phyloP scores from a whole-genome alignment of 83 land plant genomes.

The Picea engelmannii region DNA sequence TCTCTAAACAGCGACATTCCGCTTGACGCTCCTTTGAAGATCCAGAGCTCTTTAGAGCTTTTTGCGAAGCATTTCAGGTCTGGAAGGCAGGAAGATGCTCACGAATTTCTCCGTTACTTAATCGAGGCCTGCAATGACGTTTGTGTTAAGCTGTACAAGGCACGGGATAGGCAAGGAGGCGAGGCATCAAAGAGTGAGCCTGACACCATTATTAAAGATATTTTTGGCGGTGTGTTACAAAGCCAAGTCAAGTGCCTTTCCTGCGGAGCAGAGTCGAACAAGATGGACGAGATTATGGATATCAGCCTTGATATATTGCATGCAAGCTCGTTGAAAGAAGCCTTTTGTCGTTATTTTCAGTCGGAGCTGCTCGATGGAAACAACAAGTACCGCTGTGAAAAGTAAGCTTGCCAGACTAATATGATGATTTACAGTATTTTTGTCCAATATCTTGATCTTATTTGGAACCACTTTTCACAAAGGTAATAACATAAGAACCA shows the following conservation, averaged over 20 bases:
- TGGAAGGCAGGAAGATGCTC: slow-evolving; percentile 99
- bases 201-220: slow-evolving; percentile 80
- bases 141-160: slow-evolving; percentile 67
- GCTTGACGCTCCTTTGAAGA: slow-evolving; percentile 67
- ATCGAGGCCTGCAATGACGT: slow-evolving; percentile 90
- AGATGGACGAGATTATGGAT: slow-evolving; percentile 97
- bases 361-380: slow-evolving; percentile 90
- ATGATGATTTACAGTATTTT: no score
- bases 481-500: no score
- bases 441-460: no score
- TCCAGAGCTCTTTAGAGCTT: slow-evolving; percentile 51
- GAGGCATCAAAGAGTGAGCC: slow-evolving; percentile 27
- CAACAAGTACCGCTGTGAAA: slow-evolving; percentile 90
- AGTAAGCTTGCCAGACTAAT: slow-evolving; percentile 40
- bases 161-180: slow-evolving; percentile 12
- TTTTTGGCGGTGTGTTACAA: slow-evolving; percentile 91
- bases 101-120: slow-evolving; percentile 92
- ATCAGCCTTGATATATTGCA: slow-evolving; percentile 80
- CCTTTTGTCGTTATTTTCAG: slow-evolving; percentile 77
- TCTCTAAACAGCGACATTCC: slow-evolving; percentile 51
- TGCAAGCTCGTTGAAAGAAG: slow-evolving; percentile 63
- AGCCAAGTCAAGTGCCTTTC: slow-evolving; percentile 91
- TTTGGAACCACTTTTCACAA: no score
- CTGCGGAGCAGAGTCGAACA: slow-evolving; percentile 81
- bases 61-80: slow-evolving; percentile 81